Conservation (phyloP, 2,329 filamentous ascomycete genomes). For the Aspergillus alliaceus region DNA sequence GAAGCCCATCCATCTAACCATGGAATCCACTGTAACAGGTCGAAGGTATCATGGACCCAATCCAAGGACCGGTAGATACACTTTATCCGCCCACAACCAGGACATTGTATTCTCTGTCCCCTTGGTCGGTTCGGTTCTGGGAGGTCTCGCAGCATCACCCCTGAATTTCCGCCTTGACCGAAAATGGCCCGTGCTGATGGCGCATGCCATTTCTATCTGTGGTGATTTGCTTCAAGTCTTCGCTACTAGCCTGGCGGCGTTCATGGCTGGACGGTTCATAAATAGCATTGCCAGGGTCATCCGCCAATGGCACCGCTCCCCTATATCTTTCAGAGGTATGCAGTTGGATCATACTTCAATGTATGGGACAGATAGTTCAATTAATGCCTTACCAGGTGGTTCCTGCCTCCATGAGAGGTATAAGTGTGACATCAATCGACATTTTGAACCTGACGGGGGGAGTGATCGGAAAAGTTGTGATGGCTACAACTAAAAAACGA, state of each 20-base stretch:
- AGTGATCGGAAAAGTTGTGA: constrained; percentile 34
- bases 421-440: constrained; percentile 32
- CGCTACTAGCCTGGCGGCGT: constrained; percentile 33
- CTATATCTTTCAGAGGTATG: constrained; percentile 37
- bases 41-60: constrained; percentile 32
- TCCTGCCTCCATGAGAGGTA: constrained; percentile 31
- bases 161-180: constrained; percentile 35
- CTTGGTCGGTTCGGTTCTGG: constrained; percentile 35
- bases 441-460: constrained; percentile 33
- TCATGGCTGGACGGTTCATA: constrained; percentile 34
- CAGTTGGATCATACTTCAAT: neutral
- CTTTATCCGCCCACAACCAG: constrained; percentile 35
- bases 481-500: constrained; percentile 31
- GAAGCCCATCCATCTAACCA: neutral
- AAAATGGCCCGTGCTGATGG: constrained; percentile 34
- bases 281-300: constrained; percentile 34
- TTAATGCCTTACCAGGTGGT: constrained; percentile 23
- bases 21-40: constrained; percentile 18
- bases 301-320: constrained; percentile 34
- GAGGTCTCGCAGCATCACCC: constrained; percentile 33
- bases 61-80: constrained; percentile 19
- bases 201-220: constrained; percentile 34
- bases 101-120: constrained; percentile 37
- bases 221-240: constrained; percentile 39
- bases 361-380: neutral